Base-by-base conservation (phyloP, 805 yeast genomes). In the Candida jianshihensis region DNA sequence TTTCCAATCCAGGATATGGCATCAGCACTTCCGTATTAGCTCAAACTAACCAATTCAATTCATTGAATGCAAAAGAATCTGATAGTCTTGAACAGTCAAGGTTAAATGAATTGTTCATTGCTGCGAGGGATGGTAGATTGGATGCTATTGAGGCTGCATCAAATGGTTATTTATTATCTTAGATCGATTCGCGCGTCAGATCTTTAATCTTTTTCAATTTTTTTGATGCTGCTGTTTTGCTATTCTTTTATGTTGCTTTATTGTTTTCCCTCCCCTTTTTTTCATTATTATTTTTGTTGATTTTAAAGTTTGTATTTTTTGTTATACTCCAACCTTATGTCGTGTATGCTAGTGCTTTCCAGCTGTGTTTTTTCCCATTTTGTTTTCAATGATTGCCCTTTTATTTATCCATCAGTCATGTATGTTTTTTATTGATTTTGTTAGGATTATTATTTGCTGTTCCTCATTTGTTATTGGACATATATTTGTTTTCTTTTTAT, bases 71-170 rank as follows among this genome's bases (percentile, higher is more conserved):
- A 7, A 11, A n/a, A 5, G 13, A 58, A 10, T 41, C 54, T 19
- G 68, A 63, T 38, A 57, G 58, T n/a, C 48, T 54, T 28, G 61
- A 58, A 31, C 61, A 58, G 34, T 40, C 54, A 4, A 63, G 73
- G 39, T 57, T 75, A 48, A 75, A 75, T 46, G 75, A 72, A 47
- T 54, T 73, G 27, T 68, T 72, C 39, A 49, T 73, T 24, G 78
- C 78, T 36, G 74, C 78, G 10, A 65, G 77, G 40, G 78, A 73
- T 42, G 77, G 75, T 13, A 66, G 73, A 39, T 47, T 73, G 26
- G 80, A 74, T 47, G 59, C 75, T 19, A 55, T 75, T 38, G 80
- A 75, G 21, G 62, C 77, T 13, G 66, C 60, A 34, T 48, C 73
- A 9, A 66, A 64, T 38, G 71, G 70, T 4, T 50, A 21, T 19